Conservation (phyloP, 2,329 filamentous ascomycete species). For the Trichoderma sp. region DNA sequence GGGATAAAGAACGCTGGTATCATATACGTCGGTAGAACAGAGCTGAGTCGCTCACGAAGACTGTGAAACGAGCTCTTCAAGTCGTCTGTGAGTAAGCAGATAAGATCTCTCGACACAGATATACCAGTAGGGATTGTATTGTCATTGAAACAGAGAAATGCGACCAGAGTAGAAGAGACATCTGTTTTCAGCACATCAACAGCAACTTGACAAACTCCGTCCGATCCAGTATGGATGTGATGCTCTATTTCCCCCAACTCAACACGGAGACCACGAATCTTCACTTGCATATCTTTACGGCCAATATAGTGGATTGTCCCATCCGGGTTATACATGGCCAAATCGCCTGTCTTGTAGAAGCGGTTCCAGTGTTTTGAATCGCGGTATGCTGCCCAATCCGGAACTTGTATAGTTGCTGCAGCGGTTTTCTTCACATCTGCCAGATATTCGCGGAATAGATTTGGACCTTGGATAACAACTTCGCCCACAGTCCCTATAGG, state of each 20-base stretch:
- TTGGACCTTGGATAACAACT: conserved; percentile 15
- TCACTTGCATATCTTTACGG: conserved; percentile 4
- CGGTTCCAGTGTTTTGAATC: background rate
- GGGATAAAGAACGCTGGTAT: conserved; percentile 3
- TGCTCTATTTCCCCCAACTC: conserved; percentile 16
- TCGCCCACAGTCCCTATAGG: conserved; percentile 15
- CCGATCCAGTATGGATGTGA: background rate
- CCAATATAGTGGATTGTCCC: background rate
- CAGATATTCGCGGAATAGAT: conserved; percentile 9
- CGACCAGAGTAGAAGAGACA: background rate
- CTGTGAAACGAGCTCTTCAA: background rate
- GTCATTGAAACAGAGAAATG: conserved; percentile 7
- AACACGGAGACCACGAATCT: conserved; percentile 2
- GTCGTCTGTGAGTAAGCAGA: background rate
- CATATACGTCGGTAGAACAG: conserved; percentile 11
- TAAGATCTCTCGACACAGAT: background rate
- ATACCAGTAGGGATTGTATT: background rate
- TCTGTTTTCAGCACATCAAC: conserved; percentile 17
- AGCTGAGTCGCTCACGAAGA: background rate
- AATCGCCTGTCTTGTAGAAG: conserved; percentile 15
- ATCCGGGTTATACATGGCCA: conserved; percentile 2
- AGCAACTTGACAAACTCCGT: conserved; percentile 7
- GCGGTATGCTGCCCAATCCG: background rate
- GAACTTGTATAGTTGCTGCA: background rate
- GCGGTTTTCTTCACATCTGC: background rate